phyloP scores from a whole-genome alignment of 352 stramenopile genomes.

The Pythium sukuiense region DNA sequence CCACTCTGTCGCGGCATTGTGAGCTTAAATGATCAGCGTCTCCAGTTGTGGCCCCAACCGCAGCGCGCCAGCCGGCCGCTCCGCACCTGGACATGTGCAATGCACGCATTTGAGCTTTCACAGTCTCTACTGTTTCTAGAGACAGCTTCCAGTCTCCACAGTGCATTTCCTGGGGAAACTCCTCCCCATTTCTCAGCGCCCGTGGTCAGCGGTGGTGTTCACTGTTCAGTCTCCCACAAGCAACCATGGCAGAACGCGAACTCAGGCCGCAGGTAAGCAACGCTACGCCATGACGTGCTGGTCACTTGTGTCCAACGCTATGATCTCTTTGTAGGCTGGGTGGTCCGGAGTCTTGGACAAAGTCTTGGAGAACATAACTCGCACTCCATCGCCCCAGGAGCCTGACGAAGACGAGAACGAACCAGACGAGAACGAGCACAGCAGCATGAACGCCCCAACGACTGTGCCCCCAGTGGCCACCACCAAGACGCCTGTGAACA shows the following conservation, averaged over 20 bases:
- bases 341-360: background rate
- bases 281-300: background rate
- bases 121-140: too few species aligned
- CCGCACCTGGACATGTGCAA: background rate
- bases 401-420: background rate
- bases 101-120: background rate
- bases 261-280: background rate
- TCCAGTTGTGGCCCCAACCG: background rate
- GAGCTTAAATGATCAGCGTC: background rate
- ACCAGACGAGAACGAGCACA: background rate
- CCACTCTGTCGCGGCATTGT: background rate
- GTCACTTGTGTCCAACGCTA: background rate
- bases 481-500: too few species aligned
- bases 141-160: background rate
- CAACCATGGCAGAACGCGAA: background rate
- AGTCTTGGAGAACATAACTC: background rate
- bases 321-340: background rate
- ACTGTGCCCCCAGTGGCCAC: too few species aligned
- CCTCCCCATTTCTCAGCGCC: background rate
- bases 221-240: background rate
- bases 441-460: background rate
- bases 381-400: background rate
- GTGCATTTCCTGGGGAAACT: too few species aligned
- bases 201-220: background rate
- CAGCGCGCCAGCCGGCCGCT: background rate